Evolutionary conservation across 2,329 filamentous ascomycete species (phyloP).

Genomic region (Pseudocercospora macadamiae): DNA sequence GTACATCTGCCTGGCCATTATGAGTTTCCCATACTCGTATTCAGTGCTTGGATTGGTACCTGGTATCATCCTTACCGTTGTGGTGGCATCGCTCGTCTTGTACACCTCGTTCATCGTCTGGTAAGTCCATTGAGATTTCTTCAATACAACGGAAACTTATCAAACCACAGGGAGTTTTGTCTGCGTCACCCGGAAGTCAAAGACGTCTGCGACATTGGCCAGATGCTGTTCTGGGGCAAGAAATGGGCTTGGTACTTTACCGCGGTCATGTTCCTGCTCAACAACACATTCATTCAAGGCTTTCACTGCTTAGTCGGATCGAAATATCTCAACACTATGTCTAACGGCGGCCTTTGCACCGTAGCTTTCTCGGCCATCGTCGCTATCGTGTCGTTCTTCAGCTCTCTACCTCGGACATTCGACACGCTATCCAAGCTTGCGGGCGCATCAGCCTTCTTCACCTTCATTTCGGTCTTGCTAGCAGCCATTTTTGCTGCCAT

Average conservation of each 20-base stretch:
- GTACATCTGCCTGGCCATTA: constrained; percentile 90
- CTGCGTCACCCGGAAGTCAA: constrained; percentile 86
- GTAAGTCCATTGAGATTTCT: constrained; percentile 43
- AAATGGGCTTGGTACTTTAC: constrained; percentile 67
- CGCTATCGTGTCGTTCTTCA: constrained; percentile 73
- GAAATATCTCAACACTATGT: constrained; percentile 89
- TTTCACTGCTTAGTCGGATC: constrained; percentile 83
- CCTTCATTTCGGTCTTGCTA: constrained; percentile 83
- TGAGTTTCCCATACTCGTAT: constrained; percentile 96
- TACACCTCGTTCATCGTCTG: constrained; percentile 76
- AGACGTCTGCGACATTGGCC: constrained; percentile 93
- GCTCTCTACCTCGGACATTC: constrained; percentile 85
- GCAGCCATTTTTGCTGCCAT: constrained; percentile 81
- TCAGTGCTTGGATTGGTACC: constrained; percentile 84
- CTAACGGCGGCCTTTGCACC: constrained; percentile 71
- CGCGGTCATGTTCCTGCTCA: constrained; percentile 86
- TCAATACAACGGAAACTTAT: not conserved
- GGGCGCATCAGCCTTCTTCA: constrained; percentile 80
- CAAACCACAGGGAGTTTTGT: constrained; percentile 91
- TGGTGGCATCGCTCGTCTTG: constrained; percentile 76
- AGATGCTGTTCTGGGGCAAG: constrained; percentile 88
- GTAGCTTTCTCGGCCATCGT: constrained; percentile 77
- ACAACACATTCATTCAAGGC: constrained; percentile 87
- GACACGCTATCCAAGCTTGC: constrained; percentile 76
- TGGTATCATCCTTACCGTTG: constrained; percentile 78